Evolutionary conservation across 1,284 basidiomycete genomes (phyloP), one percentile per base, ranked within the genome.

Genomic region (Ustilago xerochloae): DNA sequence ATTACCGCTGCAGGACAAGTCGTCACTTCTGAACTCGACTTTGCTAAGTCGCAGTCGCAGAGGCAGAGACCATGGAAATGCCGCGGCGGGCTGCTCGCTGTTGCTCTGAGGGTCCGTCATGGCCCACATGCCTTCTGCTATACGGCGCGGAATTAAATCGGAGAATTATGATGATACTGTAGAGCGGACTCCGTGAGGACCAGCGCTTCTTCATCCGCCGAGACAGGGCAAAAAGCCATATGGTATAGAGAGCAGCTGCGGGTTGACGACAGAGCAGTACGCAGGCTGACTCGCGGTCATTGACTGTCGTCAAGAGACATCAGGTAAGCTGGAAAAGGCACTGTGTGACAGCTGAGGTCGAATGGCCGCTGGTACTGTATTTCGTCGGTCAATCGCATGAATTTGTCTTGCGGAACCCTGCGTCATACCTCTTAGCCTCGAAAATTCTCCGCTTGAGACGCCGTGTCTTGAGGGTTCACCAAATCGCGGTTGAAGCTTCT

Each of bases 1-100:
- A 51, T 55, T 48, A 51, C 63, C 56, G 63, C 51, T 60, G 56
- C 56, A 51, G 38, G 7, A 18, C 16, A 32, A 28, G 30, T 35
- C 61, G 24, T 48, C 26, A 47, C 24, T 8, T 29, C 29, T 43
- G 41, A 26, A n/a, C n/a, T n/a, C 41, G 20, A 20, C 38, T 39
- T 18, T 39, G n/a, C 38, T 18, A 20, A 20, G n/a, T 20, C n/a
- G 5, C n/a, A n/a, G n/a, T n/a, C n/a, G n/a, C n/a, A n/a, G n/a
- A n/a, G n/a, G n/a, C n/a, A n/a, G n/a, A n/a, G n/a, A n/a, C n/a
- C n/a, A n/a, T n/a, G n/a, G n/a, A n/a, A n/a, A n/a, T n/a, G n/a
- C n/a, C n/a, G n/a, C n/a, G n/a, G n/a, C n/a, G n/a, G n/a, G n/a
- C n/a, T n/a, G n/a, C n/a, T n/a, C n/a, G n/a, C n/a, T n/a, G n/a